Conservation (phyloP, 23 red algal genomes). For the Agarophyton chilense region DNA sequence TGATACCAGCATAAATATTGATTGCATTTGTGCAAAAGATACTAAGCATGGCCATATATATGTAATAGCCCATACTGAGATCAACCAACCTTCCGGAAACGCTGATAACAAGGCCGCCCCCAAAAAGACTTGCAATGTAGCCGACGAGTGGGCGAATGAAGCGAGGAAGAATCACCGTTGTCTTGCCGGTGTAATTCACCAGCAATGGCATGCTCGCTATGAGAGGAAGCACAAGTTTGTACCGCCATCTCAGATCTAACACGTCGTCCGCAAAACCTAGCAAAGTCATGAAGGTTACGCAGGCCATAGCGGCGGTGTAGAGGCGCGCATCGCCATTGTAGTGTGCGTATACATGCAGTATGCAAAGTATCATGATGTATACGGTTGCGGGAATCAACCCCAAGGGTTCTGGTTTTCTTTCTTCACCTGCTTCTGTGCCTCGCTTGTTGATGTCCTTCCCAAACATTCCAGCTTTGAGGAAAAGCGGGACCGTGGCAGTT, state of each 20-base stretch:
- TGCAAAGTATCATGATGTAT: conserved; percentile 86
- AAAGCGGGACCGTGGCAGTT: conserved; percentile 53
- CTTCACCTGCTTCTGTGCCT: conserved; percentile 63
- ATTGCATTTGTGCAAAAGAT: conserved; percentile 99
- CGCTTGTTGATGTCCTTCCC: conserved; percentile 98
- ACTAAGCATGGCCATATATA: conserved; percentile 97
- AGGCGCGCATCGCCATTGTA: conserved; percentile 61
- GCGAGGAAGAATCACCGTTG: conserved; percentile 83
- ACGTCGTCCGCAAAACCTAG: conserved; percentile 99
- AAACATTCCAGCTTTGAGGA: conserved; percentile 73
- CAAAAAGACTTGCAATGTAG: conserved; percentile 1
- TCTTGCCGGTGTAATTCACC: conserved; percentile 86
- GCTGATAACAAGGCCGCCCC: conserved; percentile 19
- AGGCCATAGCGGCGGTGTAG: conserved; percentile 94
- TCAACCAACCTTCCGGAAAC: conserved; percentile 73
- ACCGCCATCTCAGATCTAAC: conserved; percentile 92
- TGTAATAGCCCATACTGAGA: conserved; percentile 85
- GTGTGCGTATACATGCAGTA: conserved; percentile 67
- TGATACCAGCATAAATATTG: conserved; percentile 99
- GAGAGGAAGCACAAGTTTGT: conserved; percentile 94
- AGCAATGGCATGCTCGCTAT: conserved; percentile 90
- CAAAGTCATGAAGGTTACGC: conserved; percentile 96
- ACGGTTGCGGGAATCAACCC: conserved; percentile 92
- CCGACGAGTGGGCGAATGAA: conserved; percentile 46
- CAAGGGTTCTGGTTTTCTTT: conserved; percentile 72